Conservation (phyloP, 2,329 filamentous ascomycete species). For the Coniochaeta pulveracea region DNA sequence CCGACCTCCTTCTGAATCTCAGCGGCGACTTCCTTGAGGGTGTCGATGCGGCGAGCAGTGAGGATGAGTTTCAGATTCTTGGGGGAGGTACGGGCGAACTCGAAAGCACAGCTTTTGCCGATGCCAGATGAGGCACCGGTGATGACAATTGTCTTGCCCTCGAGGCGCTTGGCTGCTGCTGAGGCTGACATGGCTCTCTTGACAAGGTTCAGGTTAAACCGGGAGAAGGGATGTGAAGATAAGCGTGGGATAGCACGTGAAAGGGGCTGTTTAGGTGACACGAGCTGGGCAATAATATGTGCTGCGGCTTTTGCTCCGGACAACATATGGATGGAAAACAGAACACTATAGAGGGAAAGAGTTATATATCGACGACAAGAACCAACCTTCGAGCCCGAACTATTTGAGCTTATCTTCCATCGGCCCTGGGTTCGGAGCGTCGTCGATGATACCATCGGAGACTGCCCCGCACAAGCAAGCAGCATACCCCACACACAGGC, state of each 20-base stretch:
- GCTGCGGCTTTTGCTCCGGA: background rate
- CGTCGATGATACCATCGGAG: slow-evolving; percentile 1
- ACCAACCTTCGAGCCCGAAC: too few relatives aligned
- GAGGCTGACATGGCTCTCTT: slow-evolving; percentile 38
- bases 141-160: slow-evolving; percentile 84
- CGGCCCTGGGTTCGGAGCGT: slow-evolving; percentile 3
- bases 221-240: slow-evolving; percentile 1
- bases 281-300: background rate
- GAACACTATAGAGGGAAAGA: too few relatives aligned
- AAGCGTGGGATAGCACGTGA: background rate
- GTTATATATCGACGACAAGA: too few relatives aligned
- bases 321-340: too few relatives aligned
- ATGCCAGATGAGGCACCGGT: slow-evolving; percentile 93
- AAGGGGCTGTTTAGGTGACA: too few relatives aligned
- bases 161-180: slow-evolving; percentile 69
- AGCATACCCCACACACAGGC: too few relatives aligned
- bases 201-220: slow-evolving; percentile 5
- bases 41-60: slow-evolving; percentile 77
- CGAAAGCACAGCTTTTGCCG: slow-evolving; percentile 70
- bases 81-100: slow-evolving; percentile 82
- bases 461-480: slow-evolving; percentile 4
- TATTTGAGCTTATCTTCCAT: background rate
- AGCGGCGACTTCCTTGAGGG: slow-evolving; percentile 61
- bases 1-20: slow-evolving; percentile 70
- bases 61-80: slow-evolving; percentile 72